Evolutionary conservation across 1,139 yeast genomes (phyloP).

Genomic region (Wickerhamiella infanticola): DNA sequence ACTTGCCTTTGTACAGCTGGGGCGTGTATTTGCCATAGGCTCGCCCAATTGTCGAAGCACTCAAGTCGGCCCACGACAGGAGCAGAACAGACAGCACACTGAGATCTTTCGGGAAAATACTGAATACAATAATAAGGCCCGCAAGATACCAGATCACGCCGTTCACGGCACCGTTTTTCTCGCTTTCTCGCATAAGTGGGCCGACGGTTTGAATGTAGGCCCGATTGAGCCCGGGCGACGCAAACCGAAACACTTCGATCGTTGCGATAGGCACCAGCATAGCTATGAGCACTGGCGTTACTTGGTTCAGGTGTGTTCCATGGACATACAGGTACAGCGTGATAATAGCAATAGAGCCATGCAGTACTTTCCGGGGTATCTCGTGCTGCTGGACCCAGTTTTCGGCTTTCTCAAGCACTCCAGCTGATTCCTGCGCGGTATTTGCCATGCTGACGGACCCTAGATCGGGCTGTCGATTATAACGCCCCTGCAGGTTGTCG

Average conservation of each 20-base stretch:
- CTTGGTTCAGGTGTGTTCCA: constrained; percentile 40
- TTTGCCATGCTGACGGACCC: not conserved
- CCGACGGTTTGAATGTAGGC: constrained; percentile 54
- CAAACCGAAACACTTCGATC: constrained; percentile 58
- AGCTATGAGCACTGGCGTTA: constrained; percentile 37
- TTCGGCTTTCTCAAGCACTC: not conserved
- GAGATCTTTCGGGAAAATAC: constrained; percentile 64
- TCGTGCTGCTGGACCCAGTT: constrained; percentile 52
- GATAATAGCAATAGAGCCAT: constrained; percentile 72
- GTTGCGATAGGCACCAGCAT: constrained; percentile 41
- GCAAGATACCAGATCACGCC: constrained; percentile 78
- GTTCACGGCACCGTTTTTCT: constrained; percentile 43
- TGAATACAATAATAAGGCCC: constrained; percentile 60
- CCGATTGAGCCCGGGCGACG: constrained; percentile 43
- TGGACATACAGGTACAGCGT: constrained; percentile 56
- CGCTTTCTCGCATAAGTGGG: constrained; percentile 70
- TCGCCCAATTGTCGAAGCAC: constrained; percentile 89
- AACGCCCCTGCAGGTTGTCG: too few species aligned
- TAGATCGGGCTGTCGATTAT: too few species aligned
- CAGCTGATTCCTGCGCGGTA: not conserved
- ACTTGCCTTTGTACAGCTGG: constrained; percentile 52
- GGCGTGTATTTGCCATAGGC: constrained; percentile 75
- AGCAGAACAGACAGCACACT: constrained; percentile 58
- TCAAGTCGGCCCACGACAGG: constrained; percentile 94
- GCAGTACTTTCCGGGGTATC: constrained; percentile 72